These are phyloP conservation scores for Aurantiochytrium sp. DNA, from an alignment of 108 stramenopile genomes.

Conservation along the genomic window DNA sequence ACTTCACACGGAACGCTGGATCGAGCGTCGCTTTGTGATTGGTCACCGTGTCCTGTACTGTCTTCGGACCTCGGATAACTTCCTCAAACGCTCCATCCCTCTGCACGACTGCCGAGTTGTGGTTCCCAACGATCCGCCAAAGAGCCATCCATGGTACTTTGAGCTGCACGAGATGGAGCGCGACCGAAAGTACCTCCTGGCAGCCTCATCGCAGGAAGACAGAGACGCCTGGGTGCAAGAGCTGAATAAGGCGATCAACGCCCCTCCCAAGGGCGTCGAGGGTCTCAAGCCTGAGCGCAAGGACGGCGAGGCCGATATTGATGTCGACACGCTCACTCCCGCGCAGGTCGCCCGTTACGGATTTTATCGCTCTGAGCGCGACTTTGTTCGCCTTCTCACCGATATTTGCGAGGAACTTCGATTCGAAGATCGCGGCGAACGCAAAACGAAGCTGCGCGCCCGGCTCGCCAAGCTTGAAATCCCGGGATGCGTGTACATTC, in stretches of 20 bases:
- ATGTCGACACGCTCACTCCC: slow-evolving; percentile 52
- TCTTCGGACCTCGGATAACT: slow-evolving; percentile 29
- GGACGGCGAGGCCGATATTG: slow-evolving; percentile 35
- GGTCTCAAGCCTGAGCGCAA: not conserved
- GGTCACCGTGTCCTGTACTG: slow-evolving; percentile 87
- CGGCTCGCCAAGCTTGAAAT: slow-evolving; percentile 58
- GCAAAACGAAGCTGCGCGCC: slow-evolving; percentile 65
- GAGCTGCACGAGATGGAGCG: slow-evolving; percentile 32
- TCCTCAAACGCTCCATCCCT: slow-evolving; percentile 48
- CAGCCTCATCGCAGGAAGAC: slow-evolving; percentile 57
- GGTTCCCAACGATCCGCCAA: slow-evolving; percentile 48
- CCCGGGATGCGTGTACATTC: slow-evolving; percentile 77
- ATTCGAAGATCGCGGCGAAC: slow-evolving; percentile 70
- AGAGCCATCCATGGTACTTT: not conserved
- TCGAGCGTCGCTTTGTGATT: slow-evolving; percentile 77
- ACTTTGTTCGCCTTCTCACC: slow-evolving; percentile 76
- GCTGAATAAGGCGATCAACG: slow-evolving; percentile 34
- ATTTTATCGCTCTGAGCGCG: slow-evolving; percentile 79
- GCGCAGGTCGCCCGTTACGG: slow-evolving; percentile 71
- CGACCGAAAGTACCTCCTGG: slow-evolving; percentile 62
- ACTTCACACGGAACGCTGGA: slow-evolving; percentile 52
- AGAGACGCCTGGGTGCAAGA: slow-evolving; percentile 50
- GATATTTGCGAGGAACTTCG: slow-evolving; percentile 88
- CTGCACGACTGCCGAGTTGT: slow-evolving; percentile 61
- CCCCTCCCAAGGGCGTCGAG: not conserved